Percentiles rank a stretch among this genome's conserved stretches.
Evolutionary conservation across 306 rosid genomes (phyloP).

Genomic region (Prunus davidiana): DNA sequence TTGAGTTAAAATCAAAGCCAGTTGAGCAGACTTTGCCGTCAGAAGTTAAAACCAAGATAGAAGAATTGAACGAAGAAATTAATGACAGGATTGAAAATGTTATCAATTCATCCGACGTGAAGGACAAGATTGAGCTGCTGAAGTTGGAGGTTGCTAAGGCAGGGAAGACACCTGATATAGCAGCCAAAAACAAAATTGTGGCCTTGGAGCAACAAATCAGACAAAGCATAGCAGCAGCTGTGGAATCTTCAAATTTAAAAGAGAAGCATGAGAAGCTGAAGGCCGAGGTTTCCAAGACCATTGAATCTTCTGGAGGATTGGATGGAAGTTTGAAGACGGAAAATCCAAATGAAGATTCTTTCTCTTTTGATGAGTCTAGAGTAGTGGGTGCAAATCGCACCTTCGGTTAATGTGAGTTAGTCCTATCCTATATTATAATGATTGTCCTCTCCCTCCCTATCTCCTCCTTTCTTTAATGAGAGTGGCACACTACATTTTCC

Average conservation of each 20-base stretch:
- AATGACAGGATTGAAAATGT: constrained; percentile 43
- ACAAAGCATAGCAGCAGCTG: constrained; percentile 50
- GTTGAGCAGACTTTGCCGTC: constrained; percentile 31
- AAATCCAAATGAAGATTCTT: constrained; percentile 27
- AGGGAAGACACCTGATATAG: constrained; percentile 50
- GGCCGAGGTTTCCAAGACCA: constrained; percentile 42
- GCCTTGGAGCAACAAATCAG: constrained; percentile 67
- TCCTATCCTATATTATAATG: not conserved
- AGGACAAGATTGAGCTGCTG: constrained; percentile 60
- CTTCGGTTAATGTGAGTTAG: constrained; percentile 62
- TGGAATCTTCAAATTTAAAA: constrained; percentile 59
- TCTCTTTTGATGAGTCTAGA: constrained; percentile 30
- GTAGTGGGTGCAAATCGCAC: constrained; percentile 43
- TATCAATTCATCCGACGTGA: constrained; percentile 51
- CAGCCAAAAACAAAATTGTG: constrained; percentile 54
- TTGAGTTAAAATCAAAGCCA: constrained; percentile 33
- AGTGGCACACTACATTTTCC: not conserved
- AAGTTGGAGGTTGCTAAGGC: constrained; percentile 69
- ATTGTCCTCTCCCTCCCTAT: too few relatives aligned
- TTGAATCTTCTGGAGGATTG: constrained; percentile 33
- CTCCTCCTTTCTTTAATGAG: not conserved
- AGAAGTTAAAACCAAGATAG: constrained; percentile 37
- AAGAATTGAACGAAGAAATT: constrained; percentile 54
- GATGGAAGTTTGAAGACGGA: constrained; percentile 37
- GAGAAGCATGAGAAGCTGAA: constrained; percentile 57